Base-by-base conservation (phyloP, 164 flowering plant genomes). In the Vitis cinerea region DNA sequence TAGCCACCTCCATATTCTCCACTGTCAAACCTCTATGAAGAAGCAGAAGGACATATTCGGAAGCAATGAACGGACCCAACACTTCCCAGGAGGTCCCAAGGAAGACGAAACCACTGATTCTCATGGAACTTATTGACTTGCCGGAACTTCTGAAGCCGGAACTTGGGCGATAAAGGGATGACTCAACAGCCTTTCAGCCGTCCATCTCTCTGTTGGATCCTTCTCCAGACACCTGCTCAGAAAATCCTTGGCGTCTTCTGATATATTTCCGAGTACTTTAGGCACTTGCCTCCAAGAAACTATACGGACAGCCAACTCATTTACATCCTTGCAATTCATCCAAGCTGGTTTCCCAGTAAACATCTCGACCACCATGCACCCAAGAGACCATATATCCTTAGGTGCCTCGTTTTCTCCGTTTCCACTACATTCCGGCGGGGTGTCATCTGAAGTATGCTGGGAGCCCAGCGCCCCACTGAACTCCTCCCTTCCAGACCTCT, bases 221-320 rank as follows among this genome's bases (percentile, higher is more conserved):
- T 80, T 82, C 54, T 30, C 68, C 73, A 94, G 73, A 69, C 98
- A 92, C 60, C 81, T 90, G 16, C 75, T 29, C 73, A 94, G 63
- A 64, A 94, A 92, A 67, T 92, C 97, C 78, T 78, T 83, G 0
- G 72, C 97, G 14, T 74, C 23, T 7, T 82, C 86, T 7, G 94
- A 86, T 3, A 92, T 23, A 23, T 23, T 23, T 23, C 2, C 27
- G 27, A 23, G 27, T 23, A 23, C 27, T 23, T 23, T 23, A 23
- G 27, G 27, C 27, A 23, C 27, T 23, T 23, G 27, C 27, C 27
- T 23, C 27, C 27, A 23, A 23, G 27, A 23, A 23, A 23, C 27
- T 1, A 23, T 23, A 23, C 27, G 27, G 27, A 23, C 27, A 23
- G 27, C 27, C 27, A 23, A 23, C 27, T 23, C 27, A 23, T 23